phyloP scores from a whole-genome alignment of 805 yeast genomes.

The Candida berthetii region DNA sequence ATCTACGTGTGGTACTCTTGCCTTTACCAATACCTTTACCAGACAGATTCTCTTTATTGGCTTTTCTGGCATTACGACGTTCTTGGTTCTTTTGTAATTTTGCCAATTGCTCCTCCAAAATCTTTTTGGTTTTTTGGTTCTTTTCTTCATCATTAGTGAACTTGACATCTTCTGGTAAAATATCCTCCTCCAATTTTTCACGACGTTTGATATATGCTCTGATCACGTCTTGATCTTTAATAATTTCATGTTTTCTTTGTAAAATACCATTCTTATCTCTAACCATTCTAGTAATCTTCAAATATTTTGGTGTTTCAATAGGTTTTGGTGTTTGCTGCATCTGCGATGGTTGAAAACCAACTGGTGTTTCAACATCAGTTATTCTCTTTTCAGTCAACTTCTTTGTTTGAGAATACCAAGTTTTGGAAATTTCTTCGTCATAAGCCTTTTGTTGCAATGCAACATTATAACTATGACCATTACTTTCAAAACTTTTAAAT shows the following conservation, averaged over 20 bases:
- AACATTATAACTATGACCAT: slow-evolving; percentile 72
- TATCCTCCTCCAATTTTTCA: slow-evolving; percentile 54
- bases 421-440: slow-evolving; percentile 81
- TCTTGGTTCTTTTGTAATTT: slow-evolving; percentile 74
- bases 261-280: slow-evolving; percentile 81
- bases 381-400: slow-evolving; percentile 36
- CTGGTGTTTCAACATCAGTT: slow-evolving; percentile 1
- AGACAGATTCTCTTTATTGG: slow-evolving; percentile 31
- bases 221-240: slow-evolving; percentile 82
- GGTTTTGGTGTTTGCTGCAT: slow-evolving; percentile 21
- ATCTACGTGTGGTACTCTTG: slow-evolving; percentile 57
- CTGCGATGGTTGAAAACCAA: slow-evolving; percentile 14
- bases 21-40: slow-evolving; percentile 23
- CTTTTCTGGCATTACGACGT: slow-evolving; percentile 52
- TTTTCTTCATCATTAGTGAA: slow-evolving; percentile 82
- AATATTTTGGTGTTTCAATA: slow-evolving; percentile 24
- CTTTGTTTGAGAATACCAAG: slow-evolving; percentile 82
- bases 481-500: slow-evolving; percentile 43
- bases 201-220: slow-evolving; percentile 74
- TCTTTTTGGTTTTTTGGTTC: slow-evolving; percentile 68
- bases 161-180: slow-evolving; percentile 65
- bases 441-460: slow-evolving; percentile 86
- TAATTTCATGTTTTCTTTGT: slow-evolving; percentile 72
- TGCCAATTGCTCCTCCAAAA: slow-evolving; percentile 78
- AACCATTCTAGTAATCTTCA: slow-evolving; percentile 71